Conservation (phyloP, 2,329 filamentous ascomycete species). For the Diaporthe sp. region DNA sequence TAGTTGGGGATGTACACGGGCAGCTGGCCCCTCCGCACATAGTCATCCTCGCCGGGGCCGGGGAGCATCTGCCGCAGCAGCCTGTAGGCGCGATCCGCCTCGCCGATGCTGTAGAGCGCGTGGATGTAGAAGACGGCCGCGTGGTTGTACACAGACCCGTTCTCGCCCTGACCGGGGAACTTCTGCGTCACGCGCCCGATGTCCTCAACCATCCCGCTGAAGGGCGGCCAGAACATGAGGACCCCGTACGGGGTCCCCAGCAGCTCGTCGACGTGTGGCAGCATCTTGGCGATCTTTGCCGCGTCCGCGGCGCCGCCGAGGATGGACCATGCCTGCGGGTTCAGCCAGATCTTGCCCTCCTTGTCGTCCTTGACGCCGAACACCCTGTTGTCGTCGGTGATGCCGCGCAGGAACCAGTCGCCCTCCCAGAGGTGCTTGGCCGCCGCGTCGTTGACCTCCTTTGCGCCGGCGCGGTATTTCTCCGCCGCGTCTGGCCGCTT, state of each 20-base stretch:
- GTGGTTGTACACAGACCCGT: conserved; percentile 71
- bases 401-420: conserved; percentile 70
- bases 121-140: conserved; percentile 68
- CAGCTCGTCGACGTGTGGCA: conserved; percentile 64
- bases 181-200: conserved; percentile 72
- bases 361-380: conserved; percentile 65
- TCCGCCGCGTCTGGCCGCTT: conserved; percentile 56
- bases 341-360: conserved; percentile 72
- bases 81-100: conserved; percentile 65
- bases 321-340: conserved; percentile 69
- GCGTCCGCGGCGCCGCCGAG: conserved; percentile 64
- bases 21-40: conserved; percentile 66
- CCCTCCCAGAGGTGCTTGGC: conserved; percentile 69
- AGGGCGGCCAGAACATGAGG: conserved; percentile 69
- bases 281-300: conserved; percentile 59
- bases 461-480: conserved; percentile 60
- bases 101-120: conserved; percentile 64
- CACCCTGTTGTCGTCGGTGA: conserved; percentile 67
- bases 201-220: conserved; percentile 69
- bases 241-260: conserved; percentile 67
- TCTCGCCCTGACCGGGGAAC: conserved; percentile 70
- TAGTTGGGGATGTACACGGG: conserved; percentile 72
- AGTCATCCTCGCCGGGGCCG: conserved; percentile 65
- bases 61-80: conserved; percentile 67
- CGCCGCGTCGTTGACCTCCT: conserved; percentile 63